Conservation (phyloP, 768 basidiomycete genomes). For the Leucosporidium creatinivorum region DNA sequence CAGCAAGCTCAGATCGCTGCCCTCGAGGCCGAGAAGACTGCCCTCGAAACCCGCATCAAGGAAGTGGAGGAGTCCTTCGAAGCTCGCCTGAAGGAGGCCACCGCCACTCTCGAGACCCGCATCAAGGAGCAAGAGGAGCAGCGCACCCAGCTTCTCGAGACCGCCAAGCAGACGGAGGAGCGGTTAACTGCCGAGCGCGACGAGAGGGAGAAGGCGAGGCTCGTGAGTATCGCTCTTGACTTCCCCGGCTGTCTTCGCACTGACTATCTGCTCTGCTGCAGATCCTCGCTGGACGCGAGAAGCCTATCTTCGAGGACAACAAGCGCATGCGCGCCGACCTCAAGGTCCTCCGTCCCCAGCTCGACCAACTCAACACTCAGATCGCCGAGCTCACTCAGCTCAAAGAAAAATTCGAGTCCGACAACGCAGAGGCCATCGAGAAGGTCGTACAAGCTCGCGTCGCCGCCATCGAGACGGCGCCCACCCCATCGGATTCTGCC, state of each 20-base stretch:
- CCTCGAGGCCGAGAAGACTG: conserved; percentile 13
- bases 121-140: conserved; percentile 10
- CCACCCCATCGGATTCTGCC: conserved; percentile 19
- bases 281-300: conserved; percentile 21
- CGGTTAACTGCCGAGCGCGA: conserved; percentile 10
- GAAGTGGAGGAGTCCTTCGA: not conserved
- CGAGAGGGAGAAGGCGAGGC: no score
- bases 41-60: conserved; percentile 1
- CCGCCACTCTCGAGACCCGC: not conserved
- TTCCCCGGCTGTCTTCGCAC: not conserved
- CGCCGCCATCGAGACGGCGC: conserved; percentile 26
- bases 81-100: not conserved
- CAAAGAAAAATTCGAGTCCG: conserved; percentile 15
- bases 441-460: conserved; percentile 22
- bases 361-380: not conserved
- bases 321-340: conserved; percentile 22
- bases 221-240: not conserved
- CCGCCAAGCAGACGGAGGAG: not conserved
- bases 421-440: conserved; percentile 30
- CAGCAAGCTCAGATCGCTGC: conserved; percentile 19
- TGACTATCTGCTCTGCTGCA: not conserved
- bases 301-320: conserved; percentile 26
- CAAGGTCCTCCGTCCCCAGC: conserved; percentile 6
- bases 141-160: conserved; percentile 3
- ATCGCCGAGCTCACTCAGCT: not conserved